These are phyloP conservation scores for Pseudoneurospora amorphoporcata DNA, from an alignment of 495 filamentous ascomycete genomes.

Conservation along the genomic window DNA sequence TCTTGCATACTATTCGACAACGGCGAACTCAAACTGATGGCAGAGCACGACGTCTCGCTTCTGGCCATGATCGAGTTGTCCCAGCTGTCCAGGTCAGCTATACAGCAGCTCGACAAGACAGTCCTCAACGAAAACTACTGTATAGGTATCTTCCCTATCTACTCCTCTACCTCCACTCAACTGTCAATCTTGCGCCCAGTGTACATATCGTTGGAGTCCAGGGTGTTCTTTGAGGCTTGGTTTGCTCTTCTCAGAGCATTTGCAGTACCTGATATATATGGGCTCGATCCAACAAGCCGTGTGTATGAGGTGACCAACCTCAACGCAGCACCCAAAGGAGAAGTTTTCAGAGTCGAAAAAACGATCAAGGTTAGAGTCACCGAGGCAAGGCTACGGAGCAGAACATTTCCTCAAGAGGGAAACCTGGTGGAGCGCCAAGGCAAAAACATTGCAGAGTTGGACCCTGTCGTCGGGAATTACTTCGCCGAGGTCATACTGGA, in stretches of 20 bases:
- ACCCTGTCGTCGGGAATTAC: slow-evolving; percentile 47
- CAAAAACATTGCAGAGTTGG: slow-evolving; percentile 21
- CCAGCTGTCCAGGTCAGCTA: slow-evolving; percentile 76
- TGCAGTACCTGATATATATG: slow-evolving; percentile 87
- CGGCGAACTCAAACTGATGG: slow-evolving; percentile 83
- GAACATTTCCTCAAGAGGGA: slow-evolving; percentile 18
- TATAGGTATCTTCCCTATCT: slow-evolving; percentile 83
- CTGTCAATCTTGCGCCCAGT: slow-evolving; percentile 59
- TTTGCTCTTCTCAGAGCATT: slow-evolving; percentile 89
- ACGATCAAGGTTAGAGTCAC: slow-evolving; percentile 44
- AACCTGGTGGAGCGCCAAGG: slow-evolving; percentile 19
- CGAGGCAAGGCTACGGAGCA: slow-evolving; percentile 45
- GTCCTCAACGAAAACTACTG: slow-evolving; percentile 91
- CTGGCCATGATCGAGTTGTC: slow-evolving; percentile 80
- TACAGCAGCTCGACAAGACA: slow-evolving; percentile 83
- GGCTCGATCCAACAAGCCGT: slow-evolving; percentile 29
- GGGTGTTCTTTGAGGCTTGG: slow-evolving; percentile 93
- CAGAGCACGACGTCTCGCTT: slow-evolving; percentile 67
- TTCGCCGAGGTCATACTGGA: slow-evolving; percentile 90
- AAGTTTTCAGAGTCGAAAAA: slow-evolving; percentile 50
- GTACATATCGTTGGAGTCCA: slow-evolving; percentile 78
- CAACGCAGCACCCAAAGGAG: slow-evolving; percentile 27
- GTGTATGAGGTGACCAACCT: slow-evolving; percentile 32
- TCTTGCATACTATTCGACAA: slow-evolving; percentile 94
- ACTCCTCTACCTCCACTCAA: slow-evolving; percentile 52